Conservation (phyloP, 148 eudicot species). For the Rhododendron vialii region DNA sequence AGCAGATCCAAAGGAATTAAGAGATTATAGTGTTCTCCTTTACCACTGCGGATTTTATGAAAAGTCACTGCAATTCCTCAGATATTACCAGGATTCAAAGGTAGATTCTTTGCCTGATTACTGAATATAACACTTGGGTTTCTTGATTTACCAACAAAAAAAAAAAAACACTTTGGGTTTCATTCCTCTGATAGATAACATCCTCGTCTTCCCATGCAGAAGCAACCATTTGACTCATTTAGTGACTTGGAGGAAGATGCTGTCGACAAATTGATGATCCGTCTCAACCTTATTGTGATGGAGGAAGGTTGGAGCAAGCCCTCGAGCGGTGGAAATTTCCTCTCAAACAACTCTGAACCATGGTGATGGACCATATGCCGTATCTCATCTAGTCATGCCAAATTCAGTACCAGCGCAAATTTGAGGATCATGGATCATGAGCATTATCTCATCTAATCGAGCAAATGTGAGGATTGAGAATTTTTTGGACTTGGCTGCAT, state of each 20-base stretch:
- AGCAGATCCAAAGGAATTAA: constrained; percentile 57
- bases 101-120: constrained; percentile 20
- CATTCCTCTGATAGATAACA: background rate
- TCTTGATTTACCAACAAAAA: too few relatives aligned
- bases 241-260: constrained; percentile 51
- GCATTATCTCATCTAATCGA: background rate
- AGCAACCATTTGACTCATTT: constrained; percentile 29
- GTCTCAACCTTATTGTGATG: constrained; percentile 68
- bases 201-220: background rate
- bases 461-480: background rate
- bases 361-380: constrained; percentile 35
- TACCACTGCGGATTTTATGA: constrained; percentile 83
- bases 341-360: constrained; percentile 60
- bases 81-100: constrained; percentile 57
- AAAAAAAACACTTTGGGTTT: background rate
- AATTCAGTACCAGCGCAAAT: background rate
- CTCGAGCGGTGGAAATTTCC: constrained; percentile 26
- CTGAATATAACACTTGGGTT: background rate
- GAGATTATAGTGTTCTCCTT: constrained; percentile 77
- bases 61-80: constrained; percentile 54
- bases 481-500: background rate
- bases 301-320: constrained; percentile 68
- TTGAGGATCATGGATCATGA: background rate
- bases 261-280: constrained; percentile 51
- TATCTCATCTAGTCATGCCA: background rate